phyloP scores from a whole-genome alignment of 371 early-diverging fungal genomes.

The Saksenaea oblongispora region DNA sequence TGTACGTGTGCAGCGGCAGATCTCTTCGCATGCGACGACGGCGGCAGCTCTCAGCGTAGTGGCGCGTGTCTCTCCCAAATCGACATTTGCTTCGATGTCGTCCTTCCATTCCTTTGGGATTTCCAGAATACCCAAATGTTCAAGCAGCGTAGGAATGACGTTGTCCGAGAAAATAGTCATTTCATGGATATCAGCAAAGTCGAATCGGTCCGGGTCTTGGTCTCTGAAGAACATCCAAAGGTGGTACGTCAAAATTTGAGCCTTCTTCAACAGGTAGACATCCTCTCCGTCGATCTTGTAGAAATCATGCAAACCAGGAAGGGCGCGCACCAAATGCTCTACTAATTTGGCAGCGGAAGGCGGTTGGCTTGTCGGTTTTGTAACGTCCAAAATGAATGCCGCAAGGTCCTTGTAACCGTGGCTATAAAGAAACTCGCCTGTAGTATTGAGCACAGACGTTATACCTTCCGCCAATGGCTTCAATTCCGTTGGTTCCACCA shows the following conservation, averaged over 20 bases:
- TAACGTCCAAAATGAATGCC: conserved; percentile 68
- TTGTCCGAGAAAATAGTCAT: conserved; percentile 77
- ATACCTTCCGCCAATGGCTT: conserved; percentile 70
- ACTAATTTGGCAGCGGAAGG: conserved; percentile 57
- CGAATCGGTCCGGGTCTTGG: conserved; percentile 54
- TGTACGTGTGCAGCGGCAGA: conserved; percentile 42
- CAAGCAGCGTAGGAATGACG: conserved; percentile 71
- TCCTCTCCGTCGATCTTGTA: conserved; percentile 48
- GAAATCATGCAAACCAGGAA: conserved; percentile 72
- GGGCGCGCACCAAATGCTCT: conserved; percentile 52
- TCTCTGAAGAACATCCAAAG: conserved; percentile 44
- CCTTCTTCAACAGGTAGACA: conserved; percentile 69
- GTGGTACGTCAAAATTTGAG: conserved; percentile 66
- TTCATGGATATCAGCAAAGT: conserved; percentile 61
- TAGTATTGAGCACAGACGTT: conserved; percentile 65
- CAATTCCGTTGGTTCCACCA: conserved; percentile 66
- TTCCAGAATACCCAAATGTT: conserved; percentile 53
- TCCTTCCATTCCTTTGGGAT: conserved; percentile 53
- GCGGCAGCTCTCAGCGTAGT: conserved; percentile 71
- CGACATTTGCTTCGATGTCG: conserved; percentile 51
- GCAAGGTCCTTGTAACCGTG: conserved; percentile 65
- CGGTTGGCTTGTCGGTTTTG: conserved; percentile 36
- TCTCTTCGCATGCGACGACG: conserved; percentile 65
- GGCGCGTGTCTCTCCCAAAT: conserved; percentile 51
- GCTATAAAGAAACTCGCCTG: conserved; percentile 60